These are phyloP conservation scores for Lathyrus sativus DNA, from an alignment of 306 rosid genomes.

Conservation along the genomic window DNA sequence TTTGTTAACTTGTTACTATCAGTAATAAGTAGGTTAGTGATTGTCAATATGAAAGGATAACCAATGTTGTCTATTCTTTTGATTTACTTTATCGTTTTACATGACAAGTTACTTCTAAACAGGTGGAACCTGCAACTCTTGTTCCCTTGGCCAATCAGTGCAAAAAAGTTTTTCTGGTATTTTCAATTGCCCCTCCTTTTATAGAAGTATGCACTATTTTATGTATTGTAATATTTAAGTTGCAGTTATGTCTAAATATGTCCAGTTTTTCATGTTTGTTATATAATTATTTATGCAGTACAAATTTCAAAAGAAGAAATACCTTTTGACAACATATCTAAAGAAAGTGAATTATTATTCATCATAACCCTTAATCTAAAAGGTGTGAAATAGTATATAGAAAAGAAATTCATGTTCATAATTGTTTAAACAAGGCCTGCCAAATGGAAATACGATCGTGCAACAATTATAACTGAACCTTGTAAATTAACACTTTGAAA, in stretches of 20 bases:
- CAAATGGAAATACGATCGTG: slow-evolving; percentile 12
- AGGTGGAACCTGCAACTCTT: slow-evolving; percentile 95
- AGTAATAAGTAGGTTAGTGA: slow-evolving; percentile 13
- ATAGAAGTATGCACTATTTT: slow-evolving; percentile 17
- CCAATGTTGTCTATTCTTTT: slow-evolving; percentile 24
- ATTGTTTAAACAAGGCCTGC: slow-evolving; percentile 10
- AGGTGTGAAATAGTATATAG: slow-evolving; percentile 20
- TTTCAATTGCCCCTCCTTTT: slow-evolving; percentile 31
- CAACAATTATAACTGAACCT: slow-evolving; percentile 24
- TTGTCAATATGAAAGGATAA: slow-evolving; percentile 10
- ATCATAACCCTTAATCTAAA: slow-evolving; percentile 4
- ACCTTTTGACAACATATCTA: slow-evolving; percentile 15
- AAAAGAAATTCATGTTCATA: slow-evolving; percentile 28
- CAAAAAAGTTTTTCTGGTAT: slow-evolving; percentile 94
- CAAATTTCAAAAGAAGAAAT: slow-evolving; percentile 18
- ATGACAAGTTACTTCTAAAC: slow-evolving; percentile 39
- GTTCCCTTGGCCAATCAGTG: slow-evolving; percentile 91
- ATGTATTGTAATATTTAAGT: slow-evolving; percentile 18
- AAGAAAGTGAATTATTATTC: slow-evolving; percentile 20
- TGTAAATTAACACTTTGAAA: background rate
- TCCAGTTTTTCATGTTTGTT: slow-evolving; percentile 19
- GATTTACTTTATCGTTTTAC: slow-evolving; percentile 23
- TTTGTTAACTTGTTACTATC: slow-evolving; percentile 8
- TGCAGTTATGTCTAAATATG: slow-evolving; percentile 22
- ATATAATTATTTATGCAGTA: slow-evolving; percentile 8